A percentile compares a stretch with the other conserved stretches of the same genome.
These are phyloP conservation scores for Hypoxylon cercidicola DNA, from an alignment of 495 filamentous ascomycete genomes.

Conservation along the genomic window DNA sequence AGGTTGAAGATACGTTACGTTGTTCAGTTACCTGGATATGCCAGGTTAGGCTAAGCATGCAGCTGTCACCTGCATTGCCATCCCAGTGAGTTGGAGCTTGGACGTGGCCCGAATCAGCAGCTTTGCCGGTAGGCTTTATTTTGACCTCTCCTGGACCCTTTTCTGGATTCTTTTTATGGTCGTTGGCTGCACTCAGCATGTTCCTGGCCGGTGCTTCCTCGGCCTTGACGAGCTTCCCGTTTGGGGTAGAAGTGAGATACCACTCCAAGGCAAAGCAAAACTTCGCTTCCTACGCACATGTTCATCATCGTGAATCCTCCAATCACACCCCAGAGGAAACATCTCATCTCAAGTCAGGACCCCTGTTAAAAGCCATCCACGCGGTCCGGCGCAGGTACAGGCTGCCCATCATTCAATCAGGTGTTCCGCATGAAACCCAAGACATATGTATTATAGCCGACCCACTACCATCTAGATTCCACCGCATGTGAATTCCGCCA, in stretches of 20 bases:
- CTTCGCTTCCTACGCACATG: constrained; percentile 16
- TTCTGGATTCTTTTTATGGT: constrained; percentile 1
- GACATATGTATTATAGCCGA: constrained; percentile 32
- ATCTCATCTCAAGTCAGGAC: constrained; percentile 28
- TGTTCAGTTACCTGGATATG: constrained; percentile 18
- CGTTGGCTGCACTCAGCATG: constrained; percentile 31
- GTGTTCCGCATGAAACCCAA: constrained; percentile 24
- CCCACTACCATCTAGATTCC: constrained; percentile 34
- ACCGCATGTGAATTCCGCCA: constrained; percentile 42
- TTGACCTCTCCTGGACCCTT: constrained; percentile 14
- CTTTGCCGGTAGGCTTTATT: constrained; percentile 20
- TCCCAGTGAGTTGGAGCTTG: constrained; percentile 26
- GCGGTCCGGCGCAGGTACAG: constrained; percentile 43
- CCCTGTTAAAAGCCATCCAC: constrained; percentile 33
- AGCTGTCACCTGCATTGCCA: constrained; percentile 37
- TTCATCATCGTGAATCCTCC: constrained; percentile 10
- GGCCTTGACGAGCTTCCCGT: constrained; percentile 42
- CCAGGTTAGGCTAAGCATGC: constrained; percentile 5
- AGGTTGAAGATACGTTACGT: constrained; percentile 40
- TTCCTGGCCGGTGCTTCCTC: constrained; percentile 45
- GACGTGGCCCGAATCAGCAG: constrained; percentile 42
- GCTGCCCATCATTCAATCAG: constrained; percentile 34
- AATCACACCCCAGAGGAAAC: constrained; percentile 20
- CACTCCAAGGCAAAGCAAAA: constrained; percentile 17
- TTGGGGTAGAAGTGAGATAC: constrained; percentile 30